Percentiles rank a stretch among this genome's conserved stretches.
phyloP scores from a whole-genome alignment of 805 yeast species.

The Yarrowia sp. region DNA sequence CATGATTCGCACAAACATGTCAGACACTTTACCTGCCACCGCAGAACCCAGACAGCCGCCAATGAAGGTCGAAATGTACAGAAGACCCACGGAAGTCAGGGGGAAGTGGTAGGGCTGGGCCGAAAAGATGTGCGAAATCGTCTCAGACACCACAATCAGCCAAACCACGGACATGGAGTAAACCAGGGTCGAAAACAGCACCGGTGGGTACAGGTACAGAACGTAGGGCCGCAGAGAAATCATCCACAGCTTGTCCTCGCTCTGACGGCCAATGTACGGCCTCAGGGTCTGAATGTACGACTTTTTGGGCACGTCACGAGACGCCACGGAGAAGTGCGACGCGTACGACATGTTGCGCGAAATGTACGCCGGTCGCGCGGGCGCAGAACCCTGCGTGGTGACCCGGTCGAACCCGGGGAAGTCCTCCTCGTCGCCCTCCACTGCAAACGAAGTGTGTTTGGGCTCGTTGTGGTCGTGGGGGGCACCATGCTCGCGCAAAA shows the following conservation, averaged over 20 bases:
- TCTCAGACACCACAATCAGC: conserved; percentile 67
- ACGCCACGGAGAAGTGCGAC: background rate
- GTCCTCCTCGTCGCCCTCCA: background rate
- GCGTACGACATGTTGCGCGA: conserved; percentile 11
- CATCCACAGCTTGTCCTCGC: conserved; percentile 61
- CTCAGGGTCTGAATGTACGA: conserved; percentile 52
- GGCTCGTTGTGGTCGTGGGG: background rate
- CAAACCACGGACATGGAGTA: conserved; percentile 67
- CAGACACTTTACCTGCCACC: conserved; percentile 60
- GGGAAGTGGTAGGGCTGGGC: conserved; percentile 56
- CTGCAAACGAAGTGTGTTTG: conserved; percentile 25
- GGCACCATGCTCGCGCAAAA: conserved; percentile 6
- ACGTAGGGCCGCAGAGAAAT: conserved; percentile 63
- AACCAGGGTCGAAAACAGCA: conserved; percentile 59
- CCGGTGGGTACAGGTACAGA: conserved; percentile 58
- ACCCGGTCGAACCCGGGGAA: background rate
- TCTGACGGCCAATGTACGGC: conserved; percentile 59
- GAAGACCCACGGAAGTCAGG: conserved; percentile 58
- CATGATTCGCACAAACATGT: conserved; percentile 56
- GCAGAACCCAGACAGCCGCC: conserved; percentile 67
- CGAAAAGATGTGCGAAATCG: conserved; percentile 59
- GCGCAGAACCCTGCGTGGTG: background rate
- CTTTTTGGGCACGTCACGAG: conserved; percentile 40
- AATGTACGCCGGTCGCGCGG: conserved; percentile 6
- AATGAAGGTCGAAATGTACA: conserved; percentile 62